Base-by-base conservation (phyloP, 2,329 filamentous ascomycete species). In the Bimuria novae-zelandiae region DNA sequence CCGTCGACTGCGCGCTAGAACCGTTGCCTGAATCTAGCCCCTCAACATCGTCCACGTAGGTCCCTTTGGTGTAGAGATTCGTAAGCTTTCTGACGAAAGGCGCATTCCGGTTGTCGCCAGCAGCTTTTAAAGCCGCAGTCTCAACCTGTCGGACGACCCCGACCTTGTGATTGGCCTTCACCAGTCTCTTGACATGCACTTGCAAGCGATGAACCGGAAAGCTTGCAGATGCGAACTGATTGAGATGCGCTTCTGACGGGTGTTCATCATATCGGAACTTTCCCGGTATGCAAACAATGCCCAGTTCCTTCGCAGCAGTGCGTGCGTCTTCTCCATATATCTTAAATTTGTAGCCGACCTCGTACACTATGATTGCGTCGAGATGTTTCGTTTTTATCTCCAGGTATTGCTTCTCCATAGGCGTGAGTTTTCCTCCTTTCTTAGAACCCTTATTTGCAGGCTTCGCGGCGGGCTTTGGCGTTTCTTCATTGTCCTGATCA, bases 291-390 rank as follows among this genome's bases (percentile, higher is more conserved):
- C 94, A 99, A 33, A 99, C 89, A 62, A 99, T 97, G 54, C 91
- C 89, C 43, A 99, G 80, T 71, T 93, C 91, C 72, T 93, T 96
- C 11, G 92, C 90, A 4, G 93, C 94, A 49, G 86, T 84, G 48
- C 92, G 84, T 7, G 94, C 94, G 77, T 99, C 94, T 67, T 97
- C 93, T 10, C 94, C 94, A 69, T 96, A 96, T 77, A 99, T 96
- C 29, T 89, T 87, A 76, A 96, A 99, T 72, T 99, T 99, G 77
- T 99, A 99, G 45, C 94, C 94, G 7, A 97, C 94, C 72, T 99
- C 93, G 47, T 97, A 87, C 11, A 97, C 89, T 49, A 99, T 80
- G 17, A 99, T 67, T 0, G 93, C 94, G 69, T 97, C 94, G 77
- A 91, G 82, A 70, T 97, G 87, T 63, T 93, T 90, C 55, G 86